Evolutionary conservation across 768 basidiomycete genomes (phyloP).

Genomic region (Pisolithus albus): DNA sequence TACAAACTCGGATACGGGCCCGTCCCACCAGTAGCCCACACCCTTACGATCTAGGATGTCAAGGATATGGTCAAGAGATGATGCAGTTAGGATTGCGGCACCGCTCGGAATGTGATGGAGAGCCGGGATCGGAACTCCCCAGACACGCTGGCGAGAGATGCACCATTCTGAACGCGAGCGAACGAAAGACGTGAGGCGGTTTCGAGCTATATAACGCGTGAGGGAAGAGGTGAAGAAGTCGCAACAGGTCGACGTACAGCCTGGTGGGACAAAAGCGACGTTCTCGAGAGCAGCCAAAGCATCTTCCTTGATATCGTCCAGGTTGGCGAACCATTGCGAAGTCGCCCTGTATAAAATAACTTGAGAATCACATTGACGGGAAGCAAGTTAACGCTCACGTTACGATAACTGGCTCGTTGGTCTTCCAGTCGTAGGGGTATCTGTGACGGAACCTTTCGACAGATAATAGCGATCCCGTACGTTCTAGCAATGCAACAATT

Average conservation of each 20-base stretch:
- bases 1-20: constrained; percentile 76
- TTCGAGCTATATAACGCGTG: constrained; percentile 50
- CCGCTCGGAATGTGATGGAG: constrained; percentile 62
- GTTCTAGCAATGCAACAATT: constrained; percentile 55
- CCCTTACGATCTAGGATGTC: constrained; percentile 66
- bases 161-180: constrained; percentile 95
- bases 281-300: constrained; percentile 63
- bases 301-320: constrained; percentile 73
- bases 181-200: constrained; percentile 83
- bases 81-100: constrained; percentile 54
- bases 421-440: constrained; percentile 97
- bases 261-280: constrained; percentile 70
- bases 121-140: constrained; percentile 96
- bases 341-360: constrained; percentile 54
- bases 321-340: constrained; percentile 95
- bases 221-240: neutral
- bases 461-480: constrained; percentile 50
- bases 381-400: constrained; percentile 45
- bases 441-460: constrained; percentile 72
- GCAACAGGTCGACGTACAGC: constrained; percentile 43
- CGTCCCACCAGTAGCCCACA: constrained; percentile 87
- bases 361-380: neutral
- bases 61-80: constrained; percentile 71
- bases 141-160: constrained; percentile 93
- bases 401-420: constrained; percentile 85